phyloP scores from a whole-genome alignment of 1,139 yeast species.

The Hansenula anomala region DNA sequence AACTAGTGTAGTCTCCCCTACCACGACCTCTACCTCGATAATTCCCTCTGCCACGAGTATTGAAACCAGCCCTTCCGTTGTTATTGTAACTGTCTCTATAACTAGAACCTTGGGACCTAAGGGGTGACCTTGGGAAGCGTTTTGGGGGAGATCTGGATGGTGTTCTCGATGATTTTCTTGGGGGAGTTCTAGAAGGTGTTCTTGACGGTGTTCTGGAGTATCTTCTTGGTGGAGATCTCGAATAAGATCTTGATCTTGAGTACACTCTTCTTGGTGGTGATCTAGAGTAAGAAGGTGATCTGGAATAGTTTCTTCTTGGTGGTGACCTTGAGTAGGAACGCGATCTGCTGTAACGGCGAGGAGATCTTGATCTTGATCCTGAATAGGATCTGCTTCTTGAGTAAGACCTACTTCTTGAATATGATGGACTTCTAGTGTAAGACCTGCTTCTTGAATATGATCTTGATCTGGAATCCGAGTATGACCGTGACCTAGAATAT shows the following conservation, averaged over 20 bases:
- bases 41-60: constrained; percentile 3
- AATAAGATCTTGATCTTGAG: background rate
- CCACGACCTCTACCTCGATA: constrained; percentile 3
- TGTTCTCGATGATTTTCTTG: background rate
- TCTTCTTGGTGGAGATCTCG: background rate
- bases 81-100: too few species aligned
- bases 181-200: constrained; percentile 1
- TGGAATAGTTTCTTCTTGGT: constrained; percentile 2
- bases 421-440: background rate
- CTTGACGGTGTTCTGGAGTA: constrained; percentile 1
- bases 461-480: constrained; percentile 7
- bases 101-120: too few species aligned
- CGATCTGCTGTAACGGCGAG: background rate
- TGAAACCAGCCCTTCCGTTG: too few species aligned
- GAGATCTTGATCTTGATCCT: background rate
- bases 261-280: background rate
- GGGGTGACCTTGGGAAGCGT: too few species aligned
- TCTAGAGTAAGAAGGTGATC: constrained; percentile 6
- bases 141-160: background rate
- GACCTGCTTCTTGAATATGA: constrained; percentile 6
- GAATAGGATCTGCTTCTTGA: constrained; percentile 3
- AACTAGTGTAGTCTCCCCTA: background rate
- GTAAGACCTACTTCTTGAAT: constrained; percentile 7
- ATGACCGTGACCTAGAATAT: constrained; percentile 11
- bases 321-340: constrained; percentile 8